Percentiles rank a stretch among this genome's conserved stretches.
Evolutionary conservation across 495 filamentous ascomycete genomes (phyloP).

Genomic region (Tuber indicum): DNA sequence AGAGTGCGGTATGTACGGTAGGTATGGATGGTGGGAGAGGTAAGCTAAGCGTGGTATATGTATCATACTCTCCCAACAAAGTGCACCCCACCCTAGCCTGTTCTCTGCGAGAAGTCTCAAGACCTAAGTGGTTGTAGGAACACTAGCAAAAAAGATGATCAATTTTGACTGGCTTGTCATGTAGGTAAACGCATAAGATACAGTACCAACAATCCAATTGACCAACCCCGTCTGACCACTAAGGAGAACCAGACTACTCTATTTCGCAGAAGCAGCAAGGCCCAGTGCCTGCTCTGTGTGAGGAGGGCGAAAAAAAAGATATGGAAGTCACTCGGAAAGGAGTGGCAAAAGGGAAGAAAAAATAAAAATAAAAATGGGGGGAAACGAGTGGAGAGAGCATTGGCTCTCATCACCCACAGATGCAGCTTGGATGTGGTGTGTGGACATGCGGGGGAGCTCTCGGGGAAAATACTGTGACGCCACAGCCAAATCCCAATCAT

Average conservation of each 20-base stretch:
- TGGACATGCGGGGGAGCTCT: background rate
- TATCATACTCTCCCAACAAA: background rate
- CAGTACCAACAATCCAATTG: background rate
- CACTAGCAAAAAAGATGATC: conserved; percentile 2
- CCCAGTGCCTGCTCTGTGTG: background rate
- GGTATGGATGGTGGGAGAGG: background rate
- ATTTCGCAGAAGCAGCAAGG: background rate
- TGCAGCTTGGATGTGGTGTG: background rate
- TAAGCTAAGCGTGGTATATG: background rate
- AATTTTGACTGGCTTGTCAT: background rate
- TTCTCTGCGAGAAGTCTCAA: conserved; percentile 16
- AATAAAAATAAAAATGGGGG: background rate
- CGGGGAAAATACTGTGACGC: background rate
- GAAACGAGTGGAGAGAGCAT: background rate
- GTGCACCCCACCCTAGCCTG: conserved; percentile 36
- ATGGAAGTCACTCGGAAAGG: background rate
- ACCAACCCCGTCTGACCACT: background rate
- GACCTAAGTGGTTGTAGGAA: background rate
- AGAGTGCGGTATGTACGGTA: conserved; percentile 24
- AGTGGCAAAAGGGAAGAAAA: background rate
- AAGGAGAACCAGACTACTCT: background rate
- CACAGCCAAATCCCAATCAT: conserved; percentile 1
- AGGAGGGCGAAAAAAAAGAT: conserved; percentile 7
- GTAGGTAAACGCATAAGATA: background rate
- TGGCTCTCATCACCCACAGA: background rate